phyloP scores from a whole-genome alignment of 345 rosid species.

The Bruguiera gymnorhiza region DNA sequence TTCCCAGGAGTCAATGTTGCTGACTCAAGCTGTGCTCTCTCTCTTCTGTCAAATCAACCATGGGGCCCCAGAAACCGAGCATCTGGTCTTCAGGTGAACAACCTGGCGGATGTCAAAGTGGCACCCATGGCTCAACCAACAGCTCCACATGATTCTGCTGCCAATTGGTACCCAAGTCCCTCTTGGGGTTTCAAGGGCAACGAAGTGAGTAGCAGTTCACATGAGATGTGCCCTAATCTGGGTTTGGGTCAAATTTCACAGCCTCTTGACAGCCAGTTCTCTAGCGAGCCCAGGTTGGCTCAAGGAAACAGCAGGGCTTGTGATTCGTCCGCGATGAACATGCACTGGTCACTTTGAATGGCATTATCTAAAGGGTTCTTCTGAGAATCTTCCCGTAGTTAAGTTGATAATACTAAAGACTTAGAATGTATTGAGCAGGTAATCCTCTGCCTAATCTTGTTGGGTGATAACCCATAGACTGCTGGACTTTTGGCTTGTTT shows the following conservation, averaged over 20 bases:
- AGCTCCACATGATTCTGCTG: constrained; percentile 36
- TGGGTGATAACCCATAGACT: too few relatives aligned
- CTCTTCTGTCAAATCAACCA: constrained; percentile 99
- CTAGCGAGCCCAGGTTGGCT: constrained; percentile 51
- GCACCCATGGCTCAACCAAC: constrained; percentile 51
- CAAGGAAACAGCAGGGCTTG: constrained; percentile 54
- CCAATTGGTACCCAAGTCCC: constrained; percentile 45
- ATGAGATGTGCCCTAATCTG: constrained; percentile 44
- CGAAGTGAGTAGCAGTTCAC: constrained; percentile 32
- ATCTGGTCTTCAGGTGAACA: constrained; percentile 32
- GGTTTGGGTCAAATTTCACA: constrained; percentile 51
- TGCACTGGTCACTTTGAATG: constrained; percentile 65
- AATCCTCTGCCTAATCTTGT: too few relatives aligned
- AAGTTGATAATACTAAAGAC: too few relatives aligned
- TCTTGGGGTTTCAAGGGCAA: constrained; percentile 57
- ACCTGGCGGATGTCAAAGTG: constrained; percentile 38
- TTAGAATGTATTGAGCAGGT: too few relatives aligned
- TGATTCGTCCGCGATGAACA: constrained; percentile 53
- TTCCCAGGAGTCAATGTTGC: constrained; percentile 45
- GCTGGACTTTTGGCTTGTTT: too few relatives aligned
- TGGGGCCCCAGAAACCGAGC: constrained; percentile 46
- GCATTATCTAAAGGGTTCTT: too few relatives aligned
- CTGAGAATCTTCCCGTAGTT: too few relatives aligned
- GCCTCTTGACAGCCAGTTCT: constrained; percentile 38
- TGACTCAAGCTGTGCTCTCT: constrained; percentile 96